Evolutionary conservation across 129 eudicot genomes (phyloP).

Genomic region (Gnaphalium uliginosum): DNA sequence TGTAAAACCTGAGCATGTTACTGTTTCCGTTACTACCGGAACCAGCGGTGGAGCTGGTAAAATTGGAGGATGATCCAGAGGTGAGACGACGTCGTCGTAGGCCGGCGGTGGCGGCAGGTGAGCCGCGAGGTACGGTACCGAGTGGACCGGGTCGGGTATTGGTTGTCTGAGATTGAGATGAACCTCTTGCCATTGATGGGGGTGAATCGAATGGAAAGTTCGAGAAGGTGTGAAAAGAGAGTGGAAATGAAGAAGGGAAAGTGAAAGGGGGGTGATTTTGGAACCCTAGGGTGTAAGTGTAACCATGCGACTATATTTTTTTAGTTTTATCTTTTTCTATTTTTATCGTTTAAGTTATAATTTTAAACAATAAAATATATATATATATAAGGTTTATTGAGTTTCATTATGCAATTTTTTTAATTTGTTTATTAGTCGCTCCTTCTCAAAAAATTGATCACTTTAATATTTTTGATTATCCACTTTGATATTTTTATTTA

Average conservation of each 20-base stretch:
- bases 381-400: no score
- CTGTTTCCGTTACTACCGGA: conserved; percentile 33
- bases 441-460: no score
- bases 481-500: no score
- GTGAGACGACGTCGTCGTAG: conserved; percentile 63
- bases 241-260: background rate
- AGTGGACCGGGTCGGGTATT: conserved; percentile 53
- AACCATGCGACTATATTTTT: background rate
- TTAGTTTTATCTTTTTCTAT: background rate
- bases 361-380: no score
- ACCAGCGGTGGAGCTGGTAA: background rate
- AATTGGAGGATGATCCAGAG: conserved; percentile 34
- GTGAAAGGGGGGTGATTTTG: conserved; percentile 1
- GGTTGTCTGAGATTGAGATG: conserved; percentile 74
- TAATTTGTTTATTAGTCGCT: no score
- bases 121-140: conserved; percentile 60
- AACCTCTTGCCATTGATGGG: conserved; percentile 56
- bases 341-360: no score
- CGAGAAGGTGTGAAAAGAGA: background rate
- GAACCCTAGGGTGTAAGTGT: conserved; percentile 11
- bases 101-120: conserved; percentile 76
- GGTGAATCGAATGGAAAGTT: conserved; percentile 7
- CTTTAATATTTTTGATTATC: no score
- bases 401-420: no score
- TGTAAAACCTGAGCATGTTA: conserved; percentile 81